A percentile compares a stretch with the other conserved stretches of the same genome.
These are phyloP conservation scores for Penicillium hesseltinei DNA, from an alignment of 2,329 filamentous ascomycete species.

Conservation along the genomic window DNA sequence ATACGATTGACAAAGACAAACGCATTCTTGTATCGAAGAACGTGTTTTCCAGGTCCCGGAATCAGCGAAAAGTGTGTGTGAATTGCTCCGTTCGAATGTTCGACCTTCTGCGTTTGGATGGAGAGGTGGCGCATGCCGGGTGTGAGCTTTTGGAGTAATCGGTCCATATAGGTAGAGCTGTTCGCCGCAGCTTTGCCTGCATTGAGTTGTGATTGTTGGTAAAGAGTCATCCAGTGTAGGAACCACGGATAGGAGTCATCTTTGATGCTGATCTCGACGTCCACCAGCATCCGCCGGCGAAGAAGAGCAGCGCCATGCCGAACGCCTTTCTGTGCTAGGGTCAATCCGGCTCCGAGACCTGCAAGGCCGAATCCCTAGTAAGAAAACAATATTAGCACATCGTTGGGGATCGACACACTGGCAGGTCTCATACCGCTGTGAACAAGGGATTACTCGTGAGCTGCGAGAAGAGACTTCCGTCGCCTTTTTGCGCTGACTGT, in stretches of 20 bases:
- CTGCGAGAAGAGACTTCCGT: constrained; percentile 45
- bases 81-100: constrained; percentile 64
- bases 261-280: constrained; percentile 91
- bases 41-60: constrained; percentile 84
- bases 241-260: constrained; percentile 95
- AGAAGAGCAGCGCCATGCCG: constrained; percentile 71
- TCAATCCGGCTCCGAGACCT: constrained; percentile 76
- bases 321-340: constrained; percentile 74
- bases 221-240: constrained; percentile 87
- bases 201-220: constrained; percentile 63
- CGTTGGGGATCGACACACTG: not conserved
- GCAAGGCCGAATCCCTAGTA: constrained; percentile 80
- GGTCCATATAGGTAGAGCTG: constrained; percentile 49
- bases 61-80: constrained; percentile 83
- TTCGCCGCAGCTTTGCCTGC: constrained; percentile 49
- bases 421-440: constrained; percentile 43
- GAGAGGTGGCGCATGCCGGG: constrained; percentile 63
- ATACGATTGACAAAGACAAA: constrained; percentile 86
- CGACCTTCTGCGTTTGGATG: constrained; percentile 62
- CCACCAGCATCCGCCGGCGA: constrained; percentile 82
- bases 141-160: constrained; percentile 57
- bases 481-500: constrained; percentile 30
- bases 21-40: constrained; percentile 80
- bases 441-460: constrained; percentile 51
- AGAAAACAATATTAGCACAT: constrained; percentile 5